A percentile compares a stretch with the other conserved stretches of the same genome.
Conservation (phyloP, 2,329 filamentous ascomycete genomes). For the Fusarium zealandicum region DNA sequence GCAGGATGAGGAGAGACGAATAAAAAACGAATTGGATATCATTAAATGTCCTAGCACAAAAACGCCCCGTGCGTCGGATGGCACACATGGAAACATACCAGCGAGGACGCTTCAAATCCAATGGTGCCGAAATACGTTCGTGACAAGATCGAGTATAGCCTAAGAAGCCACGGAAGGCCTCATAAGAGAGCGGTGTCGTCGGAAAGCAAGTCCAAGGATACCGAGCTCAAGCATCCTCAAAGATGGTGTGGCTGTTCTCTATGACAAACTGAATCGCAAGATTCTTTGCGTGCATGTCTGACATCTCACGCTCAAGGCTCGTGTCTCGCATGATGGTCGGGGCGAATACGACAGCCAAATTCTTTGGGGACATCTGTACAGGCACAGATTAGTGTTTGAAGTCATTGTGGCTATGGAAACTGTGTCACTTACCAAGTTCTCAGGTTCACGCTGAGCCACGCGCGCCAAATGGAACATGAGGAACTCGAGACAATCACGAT, state of each 20-base stretch:
- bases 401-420: not conserved
- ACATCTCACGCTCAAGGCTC: slow-evolving; percentile 92
- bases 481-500: slow-evolving; percentile 90
- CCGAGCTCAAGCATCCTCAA: slow-evolving; percentile 56
- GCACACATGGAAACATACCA: slow-evolving; percentile 32
- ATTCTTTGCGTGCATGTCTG: slow-evolving; percentile 93
- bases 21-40: slow-evolving; percentile 43
- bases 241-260: slow-evolving; percentile 86
- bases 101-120: slow-evolving; percentile 28
- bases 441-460: slow-evolving; percentile 80
- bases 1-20: slow-evolving; percentile 14
- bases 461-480: slow-evolving; percentile 91
- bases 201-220: slow-evolving; percentile 10
- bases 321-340: slow-evolving; percentile 95
- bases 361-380: slow-evolving; percentile 88
- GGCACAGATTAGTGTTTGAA: slow-evolving; percentile 18
- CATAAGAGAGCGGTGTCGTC: slow-evolving; percentile 12
- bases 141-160: slow-evolving; percentile 29
- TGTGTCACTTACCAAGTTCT: slow-evolving; percentile 74
- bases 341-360: slow-evolving; percentile 95
- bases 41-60: slow-evolving; percentile 44
- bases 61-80: slow-evolving; percentile 37
- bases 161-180: slow-evolving; percentile 21
- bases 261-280: slow-evolving; percentile 90
- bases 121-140: slow-evolving; percentile 33